Evolutionary conservation across 345 rosid species (phyloP).

Genomic region (Gossypium australe): DNA sequence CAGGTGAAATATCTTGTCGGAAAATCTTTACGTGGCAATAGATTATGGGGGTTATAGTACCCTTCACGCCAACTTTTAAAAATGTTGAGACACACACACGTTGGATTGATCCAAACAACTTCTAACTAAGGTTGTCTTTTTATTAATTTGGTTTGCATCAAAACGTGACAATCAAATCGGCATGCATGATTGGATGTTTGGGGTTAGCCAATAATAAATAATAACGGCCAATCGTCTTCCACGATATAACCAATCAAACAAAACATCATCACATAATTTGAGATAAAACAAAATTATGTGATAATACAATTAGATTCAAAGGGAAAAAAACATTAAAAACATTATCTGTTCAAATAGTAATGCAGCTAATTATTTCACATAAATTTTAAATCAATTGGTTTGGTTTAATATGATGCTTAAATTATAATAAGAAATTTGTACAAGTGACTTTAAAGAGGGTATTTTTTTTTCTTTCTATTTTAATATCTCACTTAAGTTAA

Average conservation of each 20-base stretch:
- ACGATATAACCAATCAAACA: background rate
- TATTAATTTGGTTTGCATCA: background rate
- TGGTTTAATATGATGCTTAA: no score
- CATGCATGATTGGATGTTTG: background rate
- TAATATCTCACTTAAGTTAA: no score
- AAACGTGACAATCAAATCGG: background rate
- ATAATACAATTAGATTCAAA: no score
- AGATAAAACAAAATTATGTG: background rate
- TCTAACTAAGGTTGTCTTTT: background rate
- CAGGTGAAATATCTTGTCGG: background rate
- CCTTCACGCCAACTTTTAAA: background rate
- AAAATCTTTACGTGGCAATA: background rate
- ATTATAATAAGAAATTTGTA: no score
- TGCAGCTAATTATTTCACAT: no score
- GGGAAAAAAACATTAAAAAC: no score
- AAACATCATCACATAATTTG: background rate
- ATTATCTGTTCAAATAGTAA: no score
- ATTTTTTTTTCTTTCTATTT: no score
- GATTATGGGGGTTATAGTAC: background rate
- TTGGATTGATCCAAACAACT: background rate
- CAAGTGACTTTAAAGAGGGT: no score
- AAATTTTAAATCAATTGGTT: no score
- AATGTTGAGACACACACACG: background rate
- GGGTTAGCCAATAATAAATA: background rate
- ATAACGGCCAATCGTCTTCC: background rate